phyloP scores from a whole-genome alignment of 345 rosid species.

The Pistacia vera region DNA sequence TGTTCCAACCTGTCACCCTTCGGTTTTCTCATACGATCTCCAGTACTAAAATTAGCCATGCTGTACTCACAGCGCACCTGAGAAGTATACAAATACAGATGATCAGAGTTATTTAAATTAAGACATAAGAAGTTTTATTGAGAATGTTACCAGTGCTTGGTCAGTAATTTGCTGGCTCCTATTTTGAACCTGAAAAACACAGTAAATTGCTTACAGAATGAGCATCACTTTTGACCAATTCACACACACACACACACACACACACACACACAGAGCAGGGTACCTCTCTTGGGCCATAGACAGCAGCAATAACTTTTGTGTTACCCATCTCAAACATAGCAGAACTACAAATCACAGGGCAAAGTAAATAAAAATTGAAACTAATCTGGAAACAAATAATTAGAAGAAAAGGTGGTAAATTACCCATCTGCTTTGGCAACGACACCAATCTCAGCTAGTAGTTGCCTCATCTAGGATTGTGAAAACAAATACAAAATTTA shows the following conservation, averaged over 20 bases:
- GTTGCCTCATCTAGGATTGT: constrained; percentile 79
- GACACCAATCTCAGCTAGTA: constrained; percentile 77
- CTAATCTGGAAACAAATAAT: neutral
- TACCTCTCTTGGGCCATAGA: constrained; percentile 97
- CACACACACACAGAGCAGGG: neutral
- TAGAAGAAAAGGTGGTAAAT: neutral
- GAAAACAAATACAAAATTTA: neutral
- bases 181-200: constrained; percentile 64
- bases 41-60: constrained; percentile 96
- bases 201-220: neutral
- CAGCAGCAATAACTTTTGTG: constrained; percentile 95
- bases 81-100: constrained; percentile 2
- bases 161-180: constrained; percentile 71
- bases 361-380: constrained; percentile 4
- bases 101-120: neutral
- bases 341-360: constrained; percentile 44
- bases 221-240: neutral
- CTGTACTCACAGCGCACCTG: constrained; percentile 91
- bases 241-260: neutral
- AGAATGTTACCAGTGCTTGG: constrained; percentile 63
- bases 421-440: constrained; percentile 91
- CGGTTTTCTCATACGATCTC: constrained; percentile 87
- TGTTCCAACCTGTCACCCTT: constrained; percentile 71
- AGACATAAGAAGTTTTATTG: neutral
- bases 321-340: constrained; percentile 96